Conservation (phyloP, 768 basidiomycete genomes). For the Mycena galopus region DNA sequence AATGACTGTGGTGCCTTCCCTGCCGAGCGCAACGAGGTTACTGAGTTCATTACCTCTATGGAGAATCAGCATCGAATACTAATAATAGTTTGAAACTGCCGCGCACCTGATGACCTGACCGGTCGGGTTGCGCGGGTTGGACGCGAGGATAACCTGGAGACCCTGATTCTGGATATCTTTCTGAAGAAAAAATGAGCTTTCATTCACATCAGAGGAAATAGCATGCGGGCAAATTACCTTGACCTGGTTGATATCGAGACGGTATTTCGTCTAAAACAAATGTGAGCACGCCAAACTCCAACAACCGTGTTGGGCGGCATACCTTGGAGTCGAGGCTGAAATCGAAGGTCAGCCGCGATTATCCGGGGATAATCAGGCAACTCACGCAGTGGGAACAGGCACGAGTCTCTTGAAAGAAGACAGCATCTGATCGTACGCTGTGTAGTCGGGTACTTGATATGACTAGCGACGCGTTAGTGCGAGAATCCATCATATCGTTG, state of each 20-base stretch:
- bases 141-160: slow-evolving; percentile 86
- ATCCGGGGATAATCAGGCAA: slow-evolving; percentile 24
- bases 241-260: slow-evolving; percentile 83
- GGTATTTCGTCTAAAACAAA: slow-evolving; percentile 70
- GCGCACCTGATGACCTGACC: slow-evolving; percentile 81
- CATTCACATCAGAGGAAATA: too few relatives aligned
- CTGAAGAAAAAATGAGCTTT: slow-evolving; percentile 54
- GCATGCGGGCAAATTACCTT: slow-evolving; percentile 61
- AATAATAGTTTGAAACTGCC: background rate
- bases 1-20: slow-evolving; percentile 86
- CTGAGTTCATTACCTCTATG: slow-evolving; percentile 82
- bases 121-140: slow-evolving; percentile 97
- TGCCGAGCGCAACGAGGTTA: slow-evolving; percentile 79
- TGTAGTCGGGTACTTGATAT: slow-evolving; percentile 94
- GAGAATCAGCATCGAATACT: slow-evolving; percentile 9
- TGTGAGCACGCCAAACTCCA: slow-evolving; percentile 5
- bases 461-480: slow-evolving; percentile 57
- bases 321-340: slow-evolving; percentile 52
- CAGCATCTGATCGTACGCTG: slow-evolving; percentile 87
- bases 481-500: background rate
- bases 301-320: background rate
- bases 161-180: slow-evolving; percentile 89
- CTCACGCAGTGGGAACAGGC: slow-evolving; percentile 90
- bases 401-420: slow-evolving; percentile 91
- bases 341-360: background rate